Base-by-base conservation (phyloP, 306 rosid genomes). In the Citrullus mucosospermus region DNA sequence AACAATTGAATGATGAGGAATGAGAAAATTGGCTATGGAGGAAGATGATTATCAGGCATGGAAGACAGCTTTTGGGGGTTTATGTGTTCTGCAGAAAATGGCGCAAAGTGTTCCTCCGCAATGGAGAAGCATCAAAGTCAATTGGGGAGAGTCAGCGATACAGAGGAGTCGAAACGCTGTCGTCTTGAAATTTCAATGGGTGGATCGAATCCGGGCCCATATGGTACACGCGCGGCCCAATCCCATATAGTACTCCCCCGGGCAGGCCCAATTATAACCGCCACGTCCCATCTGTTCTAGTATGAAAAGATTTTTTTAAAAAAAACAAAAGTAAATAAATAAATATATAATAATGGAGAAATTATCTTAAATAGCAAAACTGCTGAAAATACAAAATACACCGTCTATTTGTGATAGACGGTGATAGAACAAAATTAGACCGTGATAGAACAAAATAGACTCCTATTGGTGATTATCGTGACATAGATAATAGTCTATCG, bases 31-130 rank as follows among this genome's bases (percentile, higher is more conserved):
- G 13, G 80, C 75, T 78, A 48, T 4, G 51, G 80, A 78, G 50
- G 62, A 74, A 74, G 50, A 74, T 17, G 16, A 5, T 48, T 4
- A 9, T 53, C 62, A 30, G 48, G 62, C 48, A 74, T 74, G 78
- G 62, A 18, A 74, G 30, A 32, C 78, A 53, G 66, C 54, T 76
- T 76, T 38, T 38, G 0, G 79, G 68, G 68, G 79, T 76, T 39
- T 18, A 56, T 76, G 79, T 36, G 51, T 36, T 55, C 20, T 76
- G 68, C 54, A 76, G 68, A 77, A 77, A 77, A 77, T 77, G 80
- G 80, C 72, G 80, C 71, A 20, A 70, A 70, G 75, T 44, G 75
- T 46, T 44, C 76, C 51, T 43, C 18, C 22, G 39, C 1, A 70
- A 70, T 46, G 2, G 39, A 2, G 75, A 43, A 20, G 17, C 17